Percentiles rank a stretch among this genome's conserved stretches.
Conservation (phyloP, 1,284 basidiomycete species). For the Apiotrichum mycotoxinovorans region DNA sequence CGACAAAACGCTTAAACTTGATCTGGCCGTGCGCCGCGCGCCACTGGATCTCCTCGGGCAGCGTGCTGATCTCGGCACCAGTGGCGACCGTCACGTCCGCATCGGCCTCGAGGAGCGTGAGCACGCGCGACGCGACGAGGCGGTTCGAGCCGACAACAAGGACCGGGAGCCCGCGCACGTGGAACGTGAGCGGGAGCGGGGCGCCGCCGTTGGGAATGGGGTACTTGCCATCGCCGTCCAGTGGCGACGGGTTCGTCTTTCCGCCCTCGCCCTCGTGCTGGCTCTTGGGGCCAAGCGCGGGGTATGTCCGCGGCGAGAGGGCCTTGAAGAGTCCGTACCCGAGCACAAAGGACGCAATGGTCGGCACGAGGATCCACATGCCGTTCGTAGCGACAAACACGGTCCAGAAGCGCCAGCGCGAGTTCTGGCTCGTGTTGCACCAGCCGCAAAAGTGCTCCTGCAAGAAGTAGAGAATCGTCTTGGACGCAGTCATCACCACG, state of each 20-base stretch:
- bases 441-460: constrained; percentile 55
- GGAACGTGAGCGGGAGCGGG: constrained; percentile 76
- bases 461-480: constrained; percentile 76
- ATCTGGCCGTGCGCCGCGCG: constrained; percentile 60
- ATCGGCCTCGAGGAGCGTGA: constrained; percentile 76
- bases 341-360: constrained; percentile 31
- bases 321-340: constrained; percentile 30
- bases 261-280: neutral
- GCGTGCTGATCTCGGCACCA: constrained; percentile 39
- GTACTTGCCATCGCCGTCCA: constrained; percentile 23
- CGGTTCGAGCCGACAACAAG: constrained; percentile 72
- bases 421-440: constrained; percentile 75
- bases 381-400: constrained; percentile 76
- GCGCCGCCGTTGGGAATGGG: constrained; percentile 56
- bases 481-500: constrained; percentile 71
- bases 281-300: neutral
- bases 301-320: constrained; percentile 10
- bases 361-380: constrained; percentile 39
- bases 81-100: constrained; percentile 66
- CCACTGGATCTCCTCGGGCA: constrained; percentile 71
- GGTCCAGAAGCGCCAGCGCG: constrained; percentile 53
- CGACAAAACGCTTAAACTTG: constrained; percentile 49
- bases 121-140: constrained; percentile 75
- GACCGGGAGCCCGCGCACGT: constrained; percentile 53
- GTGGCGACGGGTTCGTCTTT: neutral